These are phyloP conservation scores for Ligustrum vulgare DNA, from an alignment of 257 asterid species.

Conservation along the genomic window DNA sequence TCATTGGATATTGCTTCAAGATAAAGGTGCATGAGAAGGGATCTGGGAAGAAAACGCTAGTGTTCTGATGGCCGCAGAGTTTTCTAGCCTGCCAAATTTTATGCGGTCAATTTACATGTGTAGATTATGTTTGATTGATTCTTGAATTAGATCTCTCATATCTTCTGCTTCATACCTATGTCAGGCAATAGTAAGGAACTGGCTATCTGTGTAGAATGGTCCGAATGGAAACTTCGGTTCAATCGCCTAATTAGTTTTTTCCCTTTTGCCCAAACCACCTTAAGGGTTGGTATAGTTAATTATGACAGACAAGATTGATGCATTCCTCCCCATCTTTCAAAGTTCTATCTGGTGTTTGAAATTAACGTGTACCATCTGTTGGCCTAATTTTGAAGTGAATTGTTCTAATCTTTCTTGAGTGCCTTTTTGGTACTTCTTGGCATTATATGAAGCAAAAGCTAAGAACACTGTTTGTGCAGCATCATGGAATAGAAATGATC, in stretches of 20 bases:
- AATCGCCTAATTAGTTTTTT: slow-evolving; percentile 15
- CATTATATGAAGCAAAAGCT: slow-evolving; percentile 24
- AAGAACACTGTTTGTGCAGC: slow-evolving; percentile 8
- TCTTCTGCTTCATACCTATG: neutral
- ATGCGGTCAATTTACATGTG: neutral
- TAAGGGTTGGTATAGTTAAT: slow-evolving; percentile 7
- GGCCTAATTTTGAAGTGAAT: slow-evolving; percentile 21
- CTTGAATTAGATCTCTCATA: neutral
- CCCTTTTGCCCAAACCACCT: slow-evolving; percentile 1
- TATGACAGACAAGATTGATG: slow-evolving; percentile 13
- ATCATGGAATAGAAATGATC: neutral
- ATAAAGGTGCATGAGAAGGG: neutral
- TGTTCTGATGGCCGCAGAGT: slow-evolving; percentile 18
- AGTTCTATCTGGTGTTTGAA: neutral
- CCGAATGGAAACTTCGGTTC: slow-evolving; percentile 24
- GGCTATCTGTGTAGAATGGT: slow-evolving; percentile 24
- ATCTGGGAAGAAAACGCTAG: neutral
- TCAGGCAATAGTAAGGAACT: neutral
- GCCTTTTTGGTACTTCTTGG: slow-evolving; percentile 15
- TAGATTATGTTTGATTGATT: neutral
- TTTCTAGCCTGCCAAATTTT: neutral
- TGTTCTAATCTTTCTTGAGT: slow-evolving; percentile 17
- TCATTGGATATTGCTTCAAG: slow-evolving; percentile 17
- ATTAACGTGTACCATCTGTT: neutral
- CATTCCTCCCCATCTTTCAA: neutral